Evolutionary conservation across 352 stramenopile species (phyloP).

Genomic region (Phytophthora sansomeana): DNA sequence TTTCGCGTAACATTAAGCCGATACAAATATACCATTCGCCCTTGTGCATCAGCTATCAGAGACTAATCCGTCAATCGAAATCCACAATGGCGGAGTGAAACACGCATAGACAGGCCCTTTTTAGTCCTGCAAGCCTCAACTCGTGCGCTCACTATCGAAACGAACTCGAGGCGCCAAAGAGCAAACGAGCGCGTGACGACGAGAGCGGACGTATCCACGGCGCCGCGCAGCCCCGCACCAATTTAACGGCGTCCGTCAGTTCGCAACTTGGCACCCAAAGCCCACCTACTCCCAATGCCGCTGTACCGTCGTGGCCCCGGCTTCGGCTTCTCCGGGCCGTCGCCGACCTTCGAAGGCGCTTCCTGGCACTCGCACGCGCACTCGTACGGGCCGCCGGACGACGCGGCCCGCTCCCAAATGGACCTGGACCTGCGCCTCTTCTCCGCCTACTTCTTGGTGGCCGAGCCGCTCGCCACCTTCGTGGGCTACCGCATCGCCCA

Average conservation of each 20-base stretch:
- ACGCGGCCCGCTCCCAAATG: constrained; percentile 39
- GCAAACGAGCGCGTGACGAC: constrained; percentile 6
- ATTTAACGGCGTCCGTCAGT: constrained; percentile 8
- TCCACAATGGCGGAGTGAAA: neutral
- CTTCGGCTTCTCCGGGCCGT: constrained; percentile 43
- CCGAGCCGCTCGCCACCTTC: constrained; percentile 79
- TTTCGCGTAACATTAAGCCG: no score
- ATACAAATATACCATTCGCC: neutral
- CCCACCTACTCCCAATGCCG: constrained; percentile 34
- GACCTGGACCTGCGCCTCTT: constrained; percentile 78
- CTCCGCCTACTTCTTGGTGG: constrained; percentile 80
- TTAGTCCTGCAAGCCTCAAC: constrained; percentile 12
- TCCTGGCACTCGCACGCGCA: constrained; percentile 36
- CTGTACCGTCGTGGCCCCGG: constrained; percentile 69
- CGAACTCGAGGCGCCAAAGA: neutral
- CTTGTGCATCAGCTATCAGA: neutral
- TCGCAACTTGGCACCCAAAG: constrained; percentile 10
- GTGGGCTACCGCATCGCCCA: constrained; percentile 84
- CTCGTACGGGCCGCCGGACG: constrained; percentile 59
- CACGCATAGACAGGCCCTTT: neutral
- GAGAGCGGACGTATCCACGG: constrained; percentile 18
- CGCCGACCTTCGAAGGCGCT: constrained; percentile 37
- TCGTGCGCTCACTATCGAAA: constrained; percentile 24
- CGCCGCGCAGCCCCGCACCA: constrained; percentile 20
- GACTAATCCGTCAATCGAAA: neutral